phyloP scores from a whole-genome alignment of 2,329 filamentous ascomycete genomes.

The Alternaria solani region DNA sequence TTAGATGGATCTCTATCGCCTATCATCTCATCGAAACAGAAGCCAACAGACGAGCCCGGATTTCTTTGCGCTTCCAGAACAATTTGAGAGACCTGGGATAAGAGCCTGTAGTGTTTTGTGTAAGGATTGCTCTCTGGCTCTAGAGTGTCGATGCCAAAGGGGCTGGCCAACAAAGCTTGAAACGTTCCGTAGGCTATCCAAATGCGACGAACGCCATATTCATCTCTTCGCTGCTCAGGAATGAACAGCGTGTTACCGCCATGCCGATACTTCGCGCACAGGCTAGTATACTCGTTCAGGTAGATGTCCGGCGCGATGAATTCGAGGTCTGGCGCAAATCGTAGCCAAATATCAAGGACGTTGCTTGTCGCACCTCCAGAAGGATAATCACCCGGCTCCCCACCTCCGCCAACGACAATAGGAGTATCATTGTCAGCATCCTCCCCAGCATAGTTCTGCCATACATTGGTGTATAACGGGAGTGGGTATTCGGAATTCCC shows the following conservation, averaged over 20 bases:
- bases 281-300: conserved; percentile 57
- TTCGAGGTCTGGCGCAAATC: conserved; percentile 55
- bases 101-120: conserved; percentile 53
- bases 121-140: conserved; percentile 40
- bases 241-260: conserved; percentile 59
- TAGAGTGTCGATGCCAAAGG: conserved; percentile 54
- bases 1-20: conserved; percentile 39
- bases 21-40: conserved; percentile 54
- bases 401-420: conserved; percentile 54
- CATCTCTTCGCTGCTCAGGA: conserved; percentile 62
- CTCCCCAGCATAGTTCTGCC: conserved; percentile 52
- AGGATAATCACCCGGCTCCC: conserved; percentile 50
- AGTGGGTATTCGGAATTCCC: conserved; percentile 54
- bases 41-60: conserved; percentile 46
- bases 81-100: conserved; percentile 48
- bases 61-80: conserved; percentile 49
- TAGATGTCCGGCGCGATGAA: conserved; percentile 61
- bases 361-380: conserved; percentile 52
- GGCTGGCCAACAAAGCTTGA: conserved; percentile 29
- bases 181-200: conserved; percentile 39
- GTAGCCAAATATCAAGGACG: conserved; percentile 57
- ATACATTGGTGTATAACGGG: conserved; percentile 58
- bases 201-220: conserved; percentile 41
- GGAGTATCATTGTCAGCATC: conserved; percentile 39
- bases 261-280: conserved; percentile 57